Percentiles rank a stretch among this genome's conserved stretches.
These are phyloP conservation scores for Haplosporangium sp. DNA, from an alignment of 371 early-diverging fungal species.

Conservation along the genomic window DNA sequence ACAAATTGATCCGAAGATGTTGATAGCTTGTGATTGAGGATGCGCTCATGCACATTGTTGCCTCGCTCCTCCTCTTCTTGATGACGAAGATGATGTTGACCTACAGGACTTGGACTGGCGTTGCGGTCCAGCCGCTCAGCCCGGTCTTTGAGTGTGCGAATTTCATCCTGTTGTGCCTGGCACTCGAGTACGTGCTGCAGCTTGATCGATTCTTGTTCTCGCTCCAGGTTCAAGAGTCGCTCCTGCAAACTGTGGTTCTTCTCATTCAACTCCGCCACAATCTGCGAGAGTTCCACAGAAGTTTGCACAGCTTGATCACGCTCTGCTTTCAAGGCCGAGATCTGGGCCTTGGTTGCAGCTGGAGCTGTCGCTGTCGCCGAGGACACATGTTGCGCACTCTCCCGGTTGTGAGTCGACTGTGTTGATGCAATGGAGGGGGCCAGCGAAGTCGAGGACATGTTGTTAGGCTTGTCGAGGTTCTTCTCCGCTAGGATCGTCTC, in stretches of 20 bases:
- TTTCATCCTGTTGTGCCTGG: conserved; percentile 33
- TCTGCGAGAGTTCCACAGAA: conserved; percentile 44
- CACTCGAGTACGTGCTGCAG: conserved; percentile 48
- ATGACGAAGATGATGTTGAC: conserved; percentile 3
- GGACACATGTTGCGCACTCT: conserved; percentile 11
- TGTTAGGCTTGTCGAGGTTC: conserved; percentile 19
- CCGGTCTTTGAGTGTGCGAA: conserved; percentile 35
- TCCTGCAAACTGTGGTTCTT: conserved; percentile 56
- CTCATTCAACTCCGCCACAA: conserved; percentile 42
- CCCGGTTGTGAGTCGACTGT: conserved; percentile 37
- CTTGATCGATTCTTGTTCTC: conserved; percentile 56
- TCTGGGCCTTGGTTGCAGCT: conserved; percentile 17
- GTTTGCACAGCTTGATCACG: conserved; percentile 44
- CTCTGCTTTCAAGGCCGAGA: conserved; percentile 43
- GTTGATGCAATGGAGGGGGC: conserved; percentile 52
- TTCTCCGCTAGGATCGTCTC: conserved; percentile 31
- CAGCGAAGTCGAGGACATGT: conserved; percentile 20
- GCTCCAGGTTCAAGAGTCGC: conserved; percentile 51
- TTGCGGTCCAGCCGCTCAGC: conserved; percentile 53
- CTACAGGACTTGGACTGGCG: conserved; percentile 35
- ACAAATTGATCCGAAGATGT: conserved; percentile 26
- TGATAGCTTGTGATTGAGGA: conserved; percentile 29
- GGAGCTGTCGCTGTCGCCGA: conserved; percentile 10
- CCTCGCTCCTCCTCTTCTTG: conserved; percentile 23
- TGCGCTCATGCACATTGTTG: conserved; percentile 15